Base-by-base conservation (phyloP, 257 asterid genomes). In the Catharanthus roseus region DNA sequence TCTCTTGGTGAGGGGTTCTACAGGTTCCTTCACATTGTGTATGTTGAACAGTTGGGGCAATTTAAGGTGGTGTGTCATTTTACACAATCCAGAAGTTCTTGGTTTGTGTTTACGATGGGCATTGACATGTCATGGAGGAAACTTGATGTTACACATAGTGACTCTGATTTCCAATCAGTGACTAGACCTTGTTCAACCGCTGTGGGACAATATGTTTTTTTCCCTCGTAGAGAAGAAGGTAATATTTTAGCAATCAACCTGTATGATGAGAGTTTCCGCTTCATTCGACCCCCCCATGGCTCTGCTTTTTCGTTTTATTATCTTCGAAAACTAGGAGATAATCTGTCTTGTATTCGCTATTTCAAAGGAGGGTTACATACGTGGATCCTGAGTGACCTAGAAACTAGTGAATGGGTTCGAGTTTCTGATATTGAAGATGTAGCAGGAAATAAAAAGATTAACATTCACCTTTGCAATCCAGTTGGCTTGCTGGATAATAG, bases 401-500 rank as follows among this genome's bases (percentile, higher is more conserved):
- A 49, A 65, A 26, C 13, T 2, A 6, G 28, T 1, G 24, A 47
- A 34, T 41, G 38, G 19, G 1, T 24, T 8, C 42, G 42, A 38
- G 42, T 38, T 38, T 38, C 42, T 38, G 3, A 38, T 8, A 38
- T 38, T 38, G 42, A 38, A 38, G 8, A 38, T 3, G 42, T 38
- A 38, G 42, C 8, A 38, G 42, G 5, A 8, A 38, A 38, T 38
- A 8, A 8, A 38, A 38, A 38, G 42, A 8, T 38, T 38, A 8
- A 21, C 21, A 61, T 28, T 19, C 15, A 24, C n/a, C 15, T 23
- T n/a, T 62, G 36, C 21, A 10, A 0, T 60, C 69, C 75, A 16
- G 9, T 72, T 31, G 76, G 70, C 24, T 49, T 63, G 76, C 23
- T 72, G 28, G 76, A 62, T 41, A 36, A 63, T 34, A 21, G 64